Base-by-base conservation (phyloP, 768 basidiomycete species). In the Glaciozyma antarctica region DNA sequence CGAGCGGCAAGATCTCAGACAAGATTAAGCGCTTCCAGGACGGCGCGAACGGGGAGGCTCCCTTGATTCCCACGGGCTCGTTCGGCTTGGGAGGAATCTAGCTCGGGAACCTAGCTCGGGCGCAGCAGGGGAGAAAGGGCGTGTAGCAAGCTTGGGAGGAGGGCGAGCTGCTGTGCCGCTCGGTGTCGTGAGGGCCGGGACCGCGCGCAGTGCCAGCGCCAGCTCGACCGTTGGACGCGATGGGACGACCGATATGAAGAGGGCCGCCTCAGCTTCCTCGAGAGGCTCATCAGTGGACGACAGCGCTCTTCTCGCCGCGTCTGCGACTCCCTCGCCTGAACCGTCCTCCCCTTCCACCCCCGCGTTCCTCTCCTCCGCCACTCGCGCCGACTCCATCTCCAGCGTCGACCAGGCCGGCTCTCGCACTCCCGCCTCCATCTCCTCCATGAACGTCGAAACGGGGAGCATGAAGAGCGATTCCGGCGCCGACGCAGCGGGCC, bases 391-490 rank as follows among this genome's bases (percentile, higher is more conserved):
- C 16, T 54, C 53, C 17, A 22, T 30, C 16, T 8, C 32, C 32
- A 32, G 53, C 21, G 34, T 51, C 10, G 67, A 43, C 26, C 38
- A 41, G 13, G 30, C 61, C 16, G 60, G 61, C 38, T 62, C 67
- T 22, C 67, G 61, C 19, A 61, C 61, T 34, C 58, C 61, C 28
- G 52, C 63, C 28, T 69, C 68, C 10, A 60, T 65, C 32, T 65
- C 64, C 17, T 63, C 61, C 9, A 65, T 65, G 64, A 32, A 30
- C 32, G 68, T 69, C 64, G 68, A 65, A 54, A 65, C 63, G 3
- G 67, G 67, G 10, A 64, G 62, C 48, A 19, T 62, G n/a, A 49
- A 51, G 38, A 61, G 56, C 53, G 67, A 62, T 12, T 24, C 51
- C 32, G 61, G 60, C 19, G 61, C 9, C 21, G 51, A 21, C 44